Evolutionary conservation across 257 asterid genomes (phyloP).

Genomic region (Lantana camara): DNA sequence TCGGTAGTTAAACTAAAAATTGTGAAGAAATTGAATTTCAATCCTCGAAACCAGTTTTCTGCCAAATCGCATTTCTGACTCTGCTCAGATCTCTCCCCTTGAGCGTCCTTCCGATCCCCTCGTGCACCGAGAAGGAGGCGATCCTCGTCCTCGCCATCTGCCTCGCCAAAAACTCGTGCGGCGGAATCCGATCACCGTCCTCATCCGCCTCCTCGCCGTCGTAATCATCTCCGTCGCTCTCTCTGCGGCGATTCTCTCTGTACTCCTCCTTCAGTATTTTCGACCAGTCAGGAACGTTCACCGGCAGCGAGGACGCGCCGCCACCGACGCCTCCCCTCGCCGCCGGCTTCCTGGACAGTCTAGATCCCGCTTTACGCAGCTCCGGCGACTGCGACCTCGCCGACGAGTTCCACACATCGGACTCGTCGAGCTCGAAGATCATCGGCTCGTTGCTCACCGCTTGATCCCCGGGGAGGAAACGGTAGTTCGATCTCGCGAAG

Average conservation of each 20-base stretch:
- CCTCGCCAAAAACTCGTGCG: conserved; percentile 72
- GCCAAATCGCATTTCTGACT: conserved; percentile 97
- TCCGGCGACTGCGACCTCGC: conserved; percentile 64
- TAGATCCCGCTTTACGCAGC: conserved; percentile 37
- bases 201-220: conserved; percentile 44
- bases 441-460: conserved; percentile 30
- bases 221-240: conserved; percentile 41
- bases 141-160: conserved; percentile 61
- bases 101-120: conserved; percentile 90
- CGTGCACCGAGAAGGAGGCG: conserved; percentile 88
- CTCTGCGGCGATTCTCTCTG: conserved; percentile 51
- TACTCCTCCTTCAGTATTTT: conserved; percentile 86
- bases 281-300: conserved; percentile 98
- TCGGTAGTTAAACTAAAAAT: conserved; percentile 12
- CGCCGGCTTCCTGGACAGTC: conserved; percentile 45
- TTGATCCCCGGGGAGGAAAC: conserved; percentile 55
- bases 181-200: conserved; percentile 65
- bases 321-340: conserved; percentile 11
- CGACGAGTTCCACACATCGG: conserved; percentile 72
- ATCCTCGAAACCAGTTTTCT: conserved; percentile 90
- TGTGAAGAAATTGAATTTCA: conserved; percentile 27
- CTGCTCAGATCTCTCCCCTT: conserved; percentile 97
- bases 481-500: conserved; percentile 54
- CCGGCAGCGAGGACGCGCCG: conserved; percentile 77
- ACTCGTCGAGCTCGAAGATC: conserved; percentile 86